Evolutionary conservation across 1,284 basidiomycete species (phyloP).

Genomic region (Ceratobasidium sp.): DNA sequence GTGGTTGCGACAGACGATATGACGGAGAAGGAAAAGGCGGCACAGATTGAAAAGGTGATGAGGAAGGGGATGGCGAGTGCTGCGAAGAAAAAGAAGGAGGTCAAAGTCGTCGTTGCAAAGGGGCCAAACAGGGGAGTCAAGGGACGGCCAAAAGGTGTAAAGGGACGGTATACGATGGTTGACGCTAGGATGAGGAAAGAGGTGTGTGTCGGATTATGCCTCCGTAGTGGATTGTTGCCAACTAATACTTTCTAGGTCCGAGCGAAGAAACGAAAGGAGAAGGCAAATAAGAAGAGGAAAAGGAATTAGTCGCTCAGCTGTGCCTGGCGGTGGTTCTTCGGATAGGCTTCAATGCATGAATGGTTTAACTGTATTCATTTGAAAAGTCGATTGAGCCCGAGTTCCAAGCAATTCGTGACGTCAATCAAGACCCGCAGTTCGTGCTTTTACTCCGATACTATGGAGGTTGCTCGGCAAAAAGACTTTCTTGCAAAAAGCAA

Average conservation of each 20-base stretch:
- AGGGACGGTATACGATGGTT: constrained; percentile 93
- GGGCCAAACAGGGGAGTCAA: constrained; percentile 89
- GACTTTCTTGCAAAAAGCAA: too few relatives aligned
- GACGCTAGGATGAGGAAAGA: constrained; percentile 89
- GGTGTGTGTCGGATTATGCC: constrained; percentile 60
- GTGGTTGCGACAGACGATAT: constrained; percentile 91
- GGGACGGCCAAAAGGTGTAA: constrained; percentile 95
- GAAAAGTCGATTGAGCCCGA: too few relatives aligned
- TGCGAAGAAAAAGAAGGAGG: constrained; percentile 78
- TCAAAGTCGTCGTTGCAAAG: constrained; percentile 93
- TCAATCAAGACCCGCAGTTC: too few relatives aligned
- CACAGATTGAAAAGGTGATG: constrained; percentile 93
- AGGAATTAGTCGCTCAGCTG: constrained; percentile 39
- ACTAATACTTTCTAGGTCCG: constrained; percentile 65
- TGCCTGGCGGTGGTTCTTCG: too few relatives aligned
- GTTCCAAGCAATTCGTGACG: too few relatives aligned
- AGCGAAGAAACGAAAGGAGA: constrained; percentile 77
- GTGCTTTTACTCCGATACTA: too few relatives aligned
- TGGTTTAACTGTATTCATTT: too few relatives aligned
- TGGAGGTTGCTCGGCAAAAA: too few relatives aligned
- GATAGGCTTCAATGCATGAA: too few relatives aligned
- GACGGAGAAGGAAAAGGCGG: constrained; percentile 94
- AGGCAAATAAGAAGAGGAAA: constrained; percentile 68
- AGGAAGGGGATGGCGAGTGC: constrained; percentile 75
- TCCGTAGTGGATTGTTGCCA: not conserved